phyloP scores from a whole-genome alignment of 1,139 yeast species.

The Scheffersomyces illinoinensis region DNA sequence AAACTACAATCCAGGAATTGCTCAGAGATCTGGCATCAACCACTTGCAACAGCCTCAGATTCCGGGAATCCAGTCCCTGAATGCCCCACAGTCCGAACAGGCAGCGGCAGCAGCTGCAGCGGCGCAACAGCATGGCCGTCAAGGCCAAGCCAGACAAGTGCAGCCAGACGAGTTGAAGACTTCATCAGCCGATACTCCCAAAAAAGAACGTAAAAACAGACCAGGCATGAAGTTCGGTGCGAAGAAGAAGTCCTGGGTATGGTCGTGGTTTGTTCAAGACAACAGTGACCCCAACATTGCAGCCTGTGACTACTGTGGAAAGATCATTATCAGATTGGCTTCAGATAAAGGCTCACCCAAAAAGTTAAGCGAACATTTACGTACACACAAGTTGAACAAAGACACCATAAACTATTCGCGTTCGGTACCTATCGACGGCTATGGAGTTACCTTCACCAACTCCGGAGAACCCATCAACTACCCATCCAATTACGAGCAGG shows the following conservation, averaged over 20 bases:
- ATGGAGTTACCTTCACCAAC: constrained; percentile 34
- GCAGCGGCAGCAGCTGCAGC: constrained; percentile 20
- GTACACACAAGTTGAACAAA: constrained; percentile 51
- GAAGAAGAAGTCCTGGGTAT: constrained; percentile 61
- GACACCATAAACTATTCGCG: constrained; percentile 38
- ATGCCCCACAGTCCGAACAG: constrained; percentile 5
- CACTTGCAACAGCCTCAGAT: constrained; percentile 10
- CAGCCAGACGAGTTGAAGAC: constrained; percentile 4
- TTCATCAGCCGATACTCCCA: constrained; percentile 5
- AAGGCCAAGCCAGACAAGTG: constrained; percentile 12
- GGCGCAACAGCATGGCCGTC: constrained; percentile 20
- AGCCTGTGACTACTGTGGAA: constrained; percentile 55
- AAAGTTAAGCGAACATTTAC: constrained; percentile 56
- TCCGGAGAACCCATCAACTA: constrained; percentile 27
- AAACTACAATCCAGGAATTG: constrained; percentile 7
- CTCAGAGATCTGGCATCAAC: constrained; percentile 2
- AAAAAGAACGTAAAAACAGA: constrained; percentile 30
- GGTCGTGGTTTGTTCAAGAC: constrained; percentile 63
- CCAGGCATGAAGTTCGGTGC: constrained; percentile 51
- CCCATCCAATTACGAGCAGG: constrained; percentile 10
- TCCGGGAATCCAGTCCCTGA: constrained; percentile 5
- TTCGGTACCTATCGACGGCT: constrained; percentile 39
- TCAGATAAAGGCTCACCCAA: constrained; percentile 63
- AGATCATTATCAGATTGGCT: constrained; percentile 45
- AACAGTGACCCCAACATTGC: constrained; percentile 49